A percentile compares a stretch with the other conserved stretches of the same genome.
These are phyloP conservation scores for Lagenidium giganteum DNA, from an alignment of 352 stramenopile species.

Conservation along the genomic window DNA sequence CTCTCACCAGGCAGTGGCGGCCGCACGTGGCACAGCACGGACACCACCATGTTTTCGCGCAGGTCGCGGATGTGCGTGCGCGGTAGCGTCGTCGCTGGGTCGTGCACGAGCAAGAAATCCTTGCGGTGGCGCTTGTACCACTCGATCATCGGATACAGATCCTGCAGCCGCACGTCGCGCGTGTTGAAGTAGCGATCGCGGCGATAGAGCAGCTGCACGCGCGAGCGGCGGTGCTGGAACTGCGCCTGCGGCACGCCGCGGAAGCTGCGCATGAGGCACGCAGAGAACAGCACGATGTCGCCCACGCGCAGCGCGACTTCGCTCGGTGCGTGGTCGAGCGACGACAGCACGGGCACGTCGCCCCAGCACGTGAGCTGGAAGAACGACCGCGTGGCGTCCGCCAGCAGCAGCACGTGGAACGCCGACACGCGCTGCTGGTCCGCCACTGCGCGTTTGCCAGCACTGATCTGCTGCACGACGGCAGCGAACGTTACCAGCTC, in stretches of 20 bases:
- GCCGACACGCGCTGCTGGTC: conserved; percentile 20
- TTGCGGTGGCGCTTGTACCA: conserved; percentile 58
- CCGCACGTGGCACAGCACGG: conserved; percentile 33
- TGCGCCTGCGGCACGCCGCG: conserved; percentile 49
- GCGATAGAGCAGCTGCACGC: conserved; percentile 52
- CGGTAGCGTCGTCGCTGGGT: background rate
- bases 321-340: conserved; percentile 21
- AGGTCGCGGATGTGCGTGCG: conserved; percentile 30
- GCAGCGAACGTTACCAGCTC: conserved; percentile 36
- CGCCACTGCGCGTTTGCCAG: conserved; percentile 23
- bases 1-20: background rate
- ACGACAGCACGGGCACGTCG: conserved; percentile 29
- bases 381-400: conserved; percentile 36
- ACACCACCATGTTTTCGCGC: conserved; percentile 52
- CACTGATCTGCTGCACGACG: conserved; percentile 40
- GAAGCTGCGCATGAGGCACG: conserved; percentile 17
- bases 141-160: conserved; percentile 62
- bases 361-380: conserved; percentile 57
- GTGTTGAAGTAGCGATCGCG: conserved; percentile 55
- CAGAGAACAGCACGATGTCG: conserved; percentile 56
- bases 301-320: conserved; percentile 33
- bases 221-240: conserved; percentile 29
- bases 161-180: conserved; percentile 35
- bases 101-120: conserved; percentile 20
- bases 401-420: conserved; percentile 43